Percentiles rank a stretch among this genome's conserved stretches.
These are phyloP conservation scores for Ceratobasidium sp. DNA, from an alignment of 1,284 basidiomycete genomes.

Conservation along the genomic window DNA sequence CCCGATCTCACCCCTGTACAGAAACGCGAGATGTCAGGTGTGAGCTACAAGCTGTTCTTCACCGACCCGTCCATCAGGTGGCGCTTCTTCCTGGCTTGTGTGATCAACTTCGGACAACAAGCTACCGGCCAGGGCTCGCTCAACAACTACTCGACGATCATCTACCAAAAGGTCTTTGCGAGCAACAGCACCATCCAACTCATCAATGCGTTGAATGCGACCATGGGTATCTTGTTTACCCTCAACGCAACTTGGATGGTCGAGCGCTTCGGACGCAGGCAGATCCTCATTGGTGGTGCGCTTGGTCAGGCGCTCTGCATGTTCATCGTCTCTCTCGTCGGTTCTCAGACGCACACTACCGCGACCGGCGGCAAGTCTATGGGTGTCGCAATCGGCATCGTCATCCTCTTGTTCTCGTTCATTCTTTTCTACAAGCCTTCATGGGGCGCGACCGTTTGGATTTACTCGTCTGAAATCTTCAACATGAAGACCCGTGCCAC, in stretches of 20 bases:
- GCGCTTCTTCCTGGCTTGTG: constrained; percentile 49
- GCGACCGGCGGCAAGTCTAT: constrained; percentile 45
- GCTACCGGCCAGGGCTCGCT: constrained; percentile 49
- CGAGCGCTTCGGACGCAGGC: constrained; percentile 48
- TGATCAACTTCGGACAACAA: constrained; percentile 51
- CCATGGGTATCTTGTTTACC: constrained; percentile 50
- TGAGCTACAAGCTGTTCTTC: constrained; percentile 46
- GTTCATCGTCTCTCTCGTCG: constrained; percentile 48
- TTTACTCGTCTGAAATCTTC: constrained; percentile 51
- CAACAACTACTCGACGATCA: constrained; percentile 50
- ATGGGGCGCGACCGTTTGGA: constrained; percentile 52
- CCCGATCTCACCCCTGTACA: background rate
- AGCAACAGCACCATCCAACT: constrained; percentile 49
- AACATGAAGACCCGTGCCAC: constrained; percentile 50
- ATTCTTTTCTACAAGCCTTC: constrained; percentile 51
- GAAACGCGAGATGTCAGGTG: constrained; percentile 37
- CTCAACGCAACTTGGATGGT: constrained; percentile 48
- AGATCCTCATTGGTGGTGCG: constrained; percentile 46
- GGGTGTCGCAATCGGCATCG: constrained; percentile 50
- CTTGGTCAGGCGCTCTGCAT: constrained; percentile 48
- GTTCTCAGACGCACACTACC: constrained; percentile 38
- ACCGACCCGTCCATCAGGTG: constrained; percentile 50
- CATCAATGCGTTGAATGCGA: constrained; percentile 50
- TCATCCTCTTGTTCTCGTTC: constrained; percentile 49
- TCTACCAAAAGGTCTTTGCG: constrained; percentile 50